These are phyloP conservation scores for Lentinula aciculospora DNA, from an alignment of 768 basidiomycete species.

Conservation along the genomic window DNA sequence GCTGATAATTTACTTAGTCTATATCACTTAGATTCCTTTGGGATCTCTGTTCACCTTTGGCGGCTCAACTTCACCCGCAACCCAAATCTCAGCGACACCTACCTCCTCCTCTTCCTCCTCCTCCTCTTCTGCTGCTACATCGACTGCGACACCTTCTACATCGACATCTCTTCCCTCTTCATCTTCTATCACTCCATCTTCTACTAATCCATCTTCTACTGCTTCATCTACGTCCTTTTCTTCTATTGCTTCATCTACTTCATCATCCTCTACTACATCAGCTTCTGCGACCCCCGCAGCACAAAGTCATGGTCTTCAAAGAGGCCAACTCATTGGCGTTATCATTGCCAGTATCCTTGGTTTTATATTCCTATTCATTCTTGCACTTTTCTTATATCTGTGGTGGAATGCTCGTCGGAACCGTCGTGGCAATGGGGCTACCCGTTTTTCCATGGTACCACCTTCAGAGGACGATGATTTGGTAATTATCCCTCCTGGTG, in stretches of 20 bases:
- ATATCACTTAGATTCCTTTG: constrained; percentile 59
- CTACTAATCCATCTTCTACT: constrained; percentile 23
- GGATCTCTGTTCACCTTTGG: constrained; percentile 70
- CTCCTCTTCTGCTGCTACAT: constrained; percentile 22
- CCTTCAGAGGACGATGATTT: constrained; percentile 29
- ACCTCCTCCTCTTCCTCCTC: constrained; percentile 22
- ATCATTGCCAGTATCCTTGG: constrained; percentile 59
- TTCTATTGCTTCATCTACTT: constrained; percentile 20
- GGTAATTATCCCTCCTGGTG: constrained; percentile 31
- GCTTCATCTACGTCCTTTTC: constrained; percentile 23
- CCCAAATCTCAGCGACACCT: constrained; percentile 18
- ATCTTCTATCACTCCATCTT: constrained; percentile 23
- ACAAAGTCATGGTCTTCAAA: constrained; percentile 20
- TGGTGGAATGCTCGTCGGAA: constrained; percentile 44
- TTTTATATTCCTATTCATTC: constrained; percentile 50
- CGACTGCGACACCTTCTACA: constrained; percentile 22
- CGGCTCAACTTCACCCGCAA: constrained; percentile 62
- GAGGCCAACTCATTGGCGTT: constrained; percentile 46
- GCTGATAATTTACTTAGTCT: neutral
- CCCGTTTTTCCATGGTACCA: constrained; percentile 24
- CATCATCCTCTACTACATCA: constrained; percentile 21
- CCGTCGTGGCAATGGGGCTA: constrained; percentile 16
- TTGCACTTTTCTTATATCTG: constrained; percentile 39
- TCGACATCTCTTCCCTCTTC: constrained; percentile 19
- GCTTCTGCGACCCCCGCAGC: constrained; percentile 15